Base-by-base conservation (phyloP, 1,284 basidiomycete species). In the Fomes fomentarius region DNA sequence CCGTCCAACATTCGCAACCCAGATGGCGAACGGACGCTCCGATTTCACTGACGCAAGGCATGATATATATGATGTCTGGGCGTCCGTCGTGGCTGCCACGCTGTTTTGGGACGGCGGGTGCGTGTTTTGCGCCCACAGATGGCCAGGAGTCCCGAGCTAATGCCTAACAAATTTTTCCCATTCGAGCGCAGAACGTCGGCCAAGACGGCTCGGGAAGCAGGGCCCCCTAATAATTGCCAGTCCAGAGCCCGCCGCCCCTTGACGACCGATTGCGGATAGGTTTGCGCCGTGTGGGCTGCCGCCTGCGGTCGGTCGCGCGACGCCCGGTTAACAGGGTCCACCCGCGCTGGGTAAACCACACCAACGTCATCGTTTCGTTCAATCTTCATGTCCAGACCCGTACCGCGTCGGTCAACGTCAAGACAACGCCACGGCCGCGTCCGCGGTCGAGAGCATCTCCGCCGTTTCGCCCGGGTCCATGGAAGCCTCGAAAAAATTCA, bases 231-330 rank as follows among this genome's bases (percentile, higher is more conserved):
- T 49, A 28, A 31, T 25, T 38, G 24, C 39, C 31, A 41, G 42
- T 21, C 30, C 46, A 28, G 26, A 45, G 39, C 39, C 22, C 34
- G 39, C 37, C 53, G 33, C 35, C 53, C 54, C 60, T 55, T 61
- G 56, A 51, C 56, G 40, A 61, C 60, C 59, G 59, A 61, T 58
- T 57, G 56, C 48, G 39, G 51, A 58, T 56, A 53, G 59, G 51
- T 52, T 49, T 44, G 41, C 52, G 50, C 55, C 52, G 54, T n/a
- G n/a, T n/a, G n/a, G n/a, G n/a, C n/a, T n/a, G n/a, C n/a, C n/a
- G n/a, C n/a, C n/a, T n/a, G n/a, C n/a, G n/a, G n/a, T 50, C 51
- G 55, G 21, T 28, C 46, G 45, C 39, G 52, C 40, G 33, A 50
- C 54, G 50, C 49, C 49, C 50, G 53, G 50, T 40, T 55, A 61